Evolutionary conservation across 306 rosid genomes (phyloP), one percentile per base, ranked within the genome.

Genomic region (Mimosa bimucronata): DNA sequence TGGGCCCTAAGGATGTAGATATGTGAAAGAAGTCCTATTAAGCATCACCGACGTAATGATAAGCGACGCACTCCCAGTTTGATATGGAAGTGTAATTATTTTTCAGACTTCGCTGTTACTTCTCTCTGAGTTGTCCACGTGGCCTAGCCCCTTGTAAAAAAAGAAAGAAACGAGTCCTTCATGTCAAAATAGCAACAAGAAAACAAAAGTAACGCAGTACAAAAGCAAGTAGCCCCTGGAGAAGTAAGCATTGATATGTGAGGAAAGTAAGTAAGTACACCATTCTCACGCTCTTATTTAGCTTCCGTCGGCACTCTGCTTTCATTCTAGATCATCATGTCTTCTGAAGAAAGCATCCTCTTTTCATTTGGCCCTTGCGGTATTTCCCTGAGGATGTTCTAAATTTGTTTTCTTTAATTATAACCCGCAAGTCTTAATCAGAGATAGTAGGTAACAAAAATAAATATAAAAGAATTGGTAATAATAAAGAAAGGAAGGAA

Each of bases 11-110:
- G 73, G 19, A 34, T 83, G 82, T 28, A 67, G 3, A 3, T 34
- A 34, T 34, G 5, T 70, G 84, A 79, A 74, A 82, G 12, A 83
- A 80, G 71, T 83, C 77, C 82, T 48, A 68, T 23, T 64, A 75
- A 67, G 72, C 89, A 79, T 88, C 73, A 79, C 84, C 26, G 66
- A 75, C 80, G 82, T 79, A 79, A 86, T 83, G 77, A 80, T 73
- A 52, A 29, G 82, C 38, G 13, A 34, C 53, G 68, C 79, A 44
- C 82, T 80, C 80, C 57, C 81, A 79, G 79, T 79, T 79, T 45
- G 76, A 71, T 75, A 85, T 62, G 66, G 79, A 81, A 73, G 38
- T 66, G 73, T 34, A 66, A 82, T 71, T 79, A 75, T 85, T 79
- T 78, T 53, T 42, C 53, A 58, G 68, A 74, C 76, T 60, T 77